phyloP scores from a whole-genome alignment of 768 basidiomycete genomes.

The Mycena epipterygia region DNA sequence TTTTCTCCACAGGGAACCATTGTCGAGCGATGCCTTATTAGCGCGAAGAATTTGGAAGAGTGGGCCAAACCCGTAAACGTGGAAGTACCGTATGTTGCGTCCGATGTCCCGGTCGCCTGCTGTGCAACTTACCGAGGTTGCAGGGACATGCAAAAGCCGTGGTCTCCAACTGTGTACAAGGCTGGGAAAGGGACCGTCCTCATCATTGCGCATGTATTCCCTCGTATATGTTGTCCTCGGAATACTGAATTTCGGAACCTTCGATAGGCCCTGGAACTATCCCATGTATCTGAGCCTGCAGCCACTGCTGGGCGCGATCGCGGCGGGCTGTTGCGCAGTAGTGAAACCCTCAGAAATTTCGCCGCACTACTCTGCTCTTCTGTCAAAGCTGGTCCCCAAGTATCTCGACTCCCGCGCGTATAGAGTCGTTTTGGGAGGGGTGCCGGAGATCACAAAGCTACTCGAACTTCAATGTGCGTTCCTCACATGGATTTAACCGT shows the following conservation, averaged over 20 bases:
- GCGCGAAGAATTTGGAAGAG: conserved; percentile 64
- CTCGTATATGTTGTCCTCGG: not conserved
- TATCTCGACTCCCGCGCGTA: conserved; percentile 62
- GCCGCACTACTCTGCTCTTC: conserved; percentile 50
- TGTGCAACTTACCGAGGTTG: not conserved
- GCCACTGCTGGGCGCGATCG: conserved; percentile 43
- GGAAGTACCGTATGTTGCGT: not conserved
- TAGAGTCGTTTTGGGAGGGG: conserved; percentile 58
- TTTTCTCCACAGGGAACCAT: conserved; percentile 38
- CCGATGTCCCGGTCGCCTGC: not conserved
- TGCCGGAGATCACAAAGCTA: conserved; percentile 46
- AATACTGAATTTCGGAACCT: not conserved
- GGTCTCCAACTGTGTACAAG: conserved; percentile 68
- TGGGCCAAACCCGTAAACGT: conserved; percentile 61
- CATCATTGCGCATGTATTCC: conserved; percentile 66
- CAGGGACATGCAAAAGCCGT: conserved; percentile 58
- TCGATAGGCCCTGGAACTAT: conserved; percentile 27
- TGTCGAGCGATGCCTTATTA: conserved; percentile 57
- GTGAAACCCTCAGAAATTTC: conserved; percentile 64
- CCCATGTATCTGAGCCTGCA: not conserved
- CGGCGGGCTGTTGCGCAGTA: conserved; percentile 63
- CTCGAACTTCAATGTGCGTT: conserved; percentile 36
- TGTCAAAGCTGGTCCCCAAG: conserved; percentile 59
- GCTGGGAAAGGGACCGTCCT: conserved; percentile 73
- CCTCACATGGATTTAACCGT: not conserved